These are phyloP conservation scores for Lipomyces sp. DNA, from an alignment of 805 yeast species.

Conservation along the genomic window DNA sequence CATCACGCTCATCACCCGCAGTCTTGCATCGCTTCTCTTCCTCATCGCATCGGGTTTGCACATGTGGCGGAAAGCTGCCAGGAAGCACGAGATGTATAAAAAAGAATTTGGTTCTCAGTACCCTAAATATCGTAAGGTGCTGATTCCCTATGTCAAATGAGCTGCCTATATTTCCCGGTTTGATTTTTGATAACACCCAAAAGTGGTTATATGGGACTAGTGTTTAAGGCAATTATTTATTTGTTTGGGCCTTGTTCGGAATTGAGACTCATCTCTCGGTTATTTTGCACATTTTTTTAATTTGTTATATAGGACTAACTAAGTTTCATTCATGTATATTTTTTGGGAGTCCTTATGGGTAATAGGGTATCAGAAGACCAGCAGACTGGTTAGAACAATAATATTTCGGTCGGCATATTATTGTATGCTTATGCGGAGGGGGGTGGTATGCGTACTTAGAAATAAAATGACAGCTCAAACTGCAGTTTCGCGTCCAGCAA, in stretches of 20 bases:
- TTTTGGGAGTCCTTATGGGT: not conserved
- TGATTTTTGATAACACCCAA: too few relatives aligned
- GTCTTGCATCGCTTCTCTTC: slow-evolving; percentile 62
- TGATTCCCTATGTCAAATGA: slow-evolving; percentile 74
- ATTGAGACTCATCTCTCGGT: not conserved
- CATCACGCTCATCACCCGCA: slow-evolving; percentile 74
- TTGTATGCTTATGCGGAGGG: not conserved
- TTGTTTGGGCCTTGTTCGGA: not conserved
- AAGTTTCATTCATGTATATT: not conserved
- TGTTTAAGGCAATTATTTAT: not conserved
- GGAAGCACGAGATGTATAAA: slow-evolving; percentile 74
- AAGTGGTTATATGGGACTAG: not conserved
- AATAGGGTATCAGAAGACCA: not conserved
- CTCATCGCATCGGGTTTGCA: slow-evolving; percentile 71
- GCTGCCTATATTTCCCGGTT: not conserved
- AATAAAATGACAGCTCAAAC: slow-evolving; percentile 1
- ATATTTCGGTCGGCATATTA: not conserved
- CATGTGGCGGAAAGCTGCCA: slow-evolving; percentile 90
- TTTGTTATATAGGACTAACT: not conserved
- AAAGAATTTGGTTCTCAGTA: slow-evolving; percentile 76
- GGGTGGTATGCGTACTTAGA: not conserved
- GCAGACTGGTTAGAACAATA: not conserved
- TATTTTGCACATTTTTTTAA: not conserved
- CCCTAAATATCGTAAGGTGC: slow-evolving; percentile 76
- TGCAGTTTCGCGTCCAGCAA: not conserved